These are phyloP conservation scores for Coccomyxa sp. DNA, from an alignment of 139 green algal species.

Conservation along the genomic window DNA sequence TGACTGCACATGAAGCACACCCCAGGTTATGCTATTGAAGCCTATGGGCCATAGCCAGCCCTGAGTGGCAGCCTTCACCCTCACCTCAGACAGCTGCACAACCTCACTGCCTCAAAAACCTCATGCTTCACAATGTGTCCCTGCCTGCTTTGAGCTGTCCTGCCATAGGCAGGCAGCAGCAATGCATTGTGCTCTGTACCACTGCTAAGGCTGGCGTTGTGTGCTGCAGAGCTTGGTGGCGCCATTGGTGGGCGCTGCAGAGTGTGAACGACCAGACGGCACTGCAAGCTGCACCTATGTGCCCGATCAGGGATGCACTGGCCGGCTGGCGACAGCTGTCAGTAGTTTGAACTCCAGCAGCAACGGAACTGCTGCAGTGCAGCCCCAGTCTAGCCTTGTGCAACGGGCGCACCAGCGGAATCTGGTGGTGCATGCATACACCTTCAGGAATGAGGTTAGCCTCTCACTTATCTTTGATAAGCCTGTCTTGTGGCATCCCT, in stretches of 20 bases:
- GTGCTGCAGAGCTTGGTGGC: background rate
- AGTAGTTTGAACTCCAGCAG: background rate
- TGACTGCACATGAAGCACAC: background rate
- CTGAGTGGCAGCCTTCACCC: background rate
- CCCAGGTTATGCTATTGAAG: background rate
- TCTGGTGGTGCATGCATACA: slow-evolving; percentile 9
- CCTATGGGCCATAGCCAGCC: too few relatives aligned
- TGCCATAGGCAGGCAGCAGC: background rate
- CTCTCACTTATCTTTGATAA: background rate
- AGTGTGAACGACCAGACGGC: background rate
- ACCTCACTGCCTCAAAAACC: too few relatives aligned
- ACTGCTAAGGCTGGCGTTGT: background rate
- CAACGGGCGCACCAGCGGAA: background rate
- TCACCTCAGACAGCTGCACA: background rate
- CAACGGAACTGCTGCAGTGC: too few relatives aligned
- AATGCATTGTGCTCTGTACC: background rate
- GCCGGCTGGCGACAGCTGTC: background rate
- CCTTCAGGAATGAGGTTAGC: slow-evolving; percentile 8
- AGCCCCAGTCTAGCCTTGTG: slow-evolving; percentile 1
- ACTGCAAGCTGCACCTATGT: background rate
- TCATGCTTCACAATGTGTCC: background rate
- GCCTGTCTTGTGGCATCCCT: background rate
- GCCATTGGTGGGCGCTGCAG: background rate
- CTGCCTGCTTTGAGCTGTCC: background rate
- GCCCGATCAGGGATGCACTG: background rate